Evolutionary conservation across 2,329 filamentous ascomycete genomes (phyloP).

Genomic region (Arachnomyces sp.): DNA sequence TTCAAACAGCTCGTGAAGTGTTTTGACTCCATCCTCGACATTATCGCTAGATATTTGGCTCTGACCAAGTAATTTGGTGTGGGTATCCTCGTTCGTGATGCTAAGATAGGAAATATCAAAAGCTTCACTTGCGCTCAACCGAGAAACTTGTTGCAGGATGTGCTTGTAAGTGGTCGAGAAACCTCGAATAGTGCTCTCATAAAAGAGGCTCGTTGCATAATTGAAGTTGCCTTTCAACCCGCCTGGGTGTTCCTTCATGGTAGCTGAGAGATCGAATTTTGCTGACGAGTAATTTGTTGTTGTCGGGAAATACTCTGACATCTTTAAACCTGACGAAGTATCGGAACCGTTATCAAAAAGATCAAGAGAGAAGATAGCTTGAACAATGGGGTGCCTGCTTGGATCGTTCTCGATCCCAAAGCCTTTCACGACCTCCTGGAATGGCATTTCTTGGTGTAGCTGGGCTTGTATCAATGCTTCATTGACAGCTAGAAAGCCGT

Average conservation of each 20-base stretch:
- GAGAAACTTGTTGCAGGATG: not conserved
- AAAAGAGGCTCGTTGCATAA: not conserved
- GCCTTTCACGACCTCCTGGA: slow-evolving; percentile 1
- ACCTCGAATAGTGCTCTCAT: not conserved
- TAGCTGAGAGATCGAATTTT: not conserved
- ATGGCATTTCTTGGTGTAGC: slow-evolving; percentile 2
- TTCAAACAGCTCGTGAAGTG: no score
- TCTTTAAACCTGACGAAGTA: no score
- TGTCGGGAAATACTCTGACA: not conserved
- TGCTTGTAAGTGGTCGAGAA: not conserved
- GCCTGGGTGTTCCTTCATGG: not conserved
- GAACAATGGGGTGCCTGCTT: not conserved
- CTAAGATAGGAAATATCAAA: no score
- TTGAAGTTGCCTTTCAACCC: slow-evolving; percentile 1
- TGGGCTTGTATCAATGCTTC: not conserved
- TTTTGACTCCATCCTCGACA: no score
- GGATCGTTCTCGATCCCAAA: not conserved
- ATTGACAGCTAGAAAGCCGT: not conserved
- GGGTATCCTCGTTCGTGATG: no score
- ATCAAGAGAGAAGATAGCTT: not conserved
- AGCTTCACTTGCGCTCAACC: not conserved
- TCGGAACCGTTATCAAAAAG: not conserved
- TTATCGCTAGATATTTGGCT: no score
- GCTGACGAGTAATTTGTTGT: not conserved
- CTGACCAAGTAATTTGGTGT: no score